Evolutionary conservation across 768 basidiomycete genomes (phyloP).

Genomic region (Lentinula edodes): DNA sequence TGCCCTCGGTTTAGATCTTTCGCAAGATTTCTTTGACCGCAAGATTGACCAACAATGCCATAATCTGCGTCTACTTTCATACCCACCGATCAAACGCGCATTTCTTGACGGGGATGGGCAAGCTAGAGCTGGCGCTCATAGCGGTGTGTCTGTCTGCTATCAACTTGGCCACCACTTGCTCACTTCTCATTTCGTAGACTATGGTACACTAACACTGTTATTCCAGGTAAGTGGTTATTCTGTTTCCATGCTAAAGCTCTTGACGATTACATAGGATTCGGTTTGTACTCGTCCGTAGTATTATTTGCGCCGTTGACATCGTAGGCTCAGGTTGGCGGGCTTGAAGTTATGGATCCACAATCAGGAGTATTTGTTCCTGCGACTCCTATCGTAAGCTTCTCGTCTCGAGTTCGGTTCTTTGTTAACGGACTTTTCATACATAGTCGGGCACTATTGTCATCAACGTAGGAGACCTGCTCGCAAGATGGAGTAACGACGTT

Average conservation of each 20-base stretch:
- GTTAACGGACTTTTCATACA: background rate
- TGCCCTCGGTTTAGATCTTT: slow-evolving; percentile 71
- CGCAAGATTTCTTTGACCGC: slow-evolving; percentile 70
- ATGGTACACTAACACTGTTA: slow-evolving; percentile 75
- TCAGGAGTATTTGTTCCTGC: slow-evolving; percentile 69
- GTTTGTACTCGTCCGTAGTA: background rate
- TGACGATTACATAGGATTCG: background rate
- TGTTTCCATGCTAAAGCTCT: background rate
- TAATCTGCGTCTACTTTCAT: slow-evolving; percentile 75
- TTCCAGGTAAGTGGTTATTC: slow-evolving; percentile 49
- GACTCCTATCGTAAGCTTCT: slow-evolving; percentile 55
- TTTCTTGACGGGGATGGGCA: slow-evolving; percentile 60
- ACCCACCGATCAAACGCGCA: slow-evolving; percentile 66
- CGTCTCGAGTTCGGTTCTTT: background rate
- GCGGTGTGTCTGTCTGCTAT: slow-evolving; percentile 36
- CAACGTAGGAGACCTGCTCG: slow-evolving; percentile 76
- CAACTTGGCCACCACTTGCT: background rate
- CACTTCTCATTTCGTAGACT: slow-evolving; percentile 38
- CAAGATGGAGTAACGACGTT: slow-evolving; percentile 80
- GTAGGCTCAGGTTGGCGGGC: slow-evolving; percentile 58
- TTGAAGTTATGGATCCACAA: slow-evolving; percentile 78
- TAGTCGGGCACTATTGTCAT: slow-evolving; percentile 80
- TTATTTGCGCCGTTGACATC: background rate
- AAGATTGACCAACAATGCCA: slow-evolving; percentile 75
- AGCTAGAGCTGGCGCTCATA: slow-evolving; percentile 79